Evolutionary conservation across 1,284 basidiomycete species (phyloP), one percentile per base, ranked within the genome.

Genomic region (Ustilago sp.): DNA sequence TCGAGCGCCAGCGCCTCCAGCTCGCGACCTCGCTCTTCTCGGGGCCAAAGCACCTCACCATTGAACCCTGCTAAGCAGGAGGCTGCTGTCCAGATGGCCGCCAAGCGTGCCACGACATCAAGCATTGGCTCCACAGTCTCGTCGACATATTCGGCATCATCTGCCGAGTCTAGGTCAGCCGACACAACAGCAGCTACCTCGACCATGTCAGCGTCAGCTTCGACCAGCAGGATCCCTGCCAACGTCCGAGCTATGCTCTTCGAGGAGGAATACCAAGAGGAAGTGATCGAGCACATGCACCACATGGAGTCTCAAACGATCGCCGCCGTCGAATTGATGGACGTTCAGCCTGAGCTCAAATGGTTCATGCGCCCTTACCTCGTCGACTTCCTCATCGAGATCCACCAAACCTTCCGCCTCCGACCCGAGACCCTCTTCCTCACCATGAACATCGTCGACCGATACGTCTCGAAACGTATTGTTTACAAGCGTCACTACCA

Each of bases 401-500:
- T 99, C 79, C 97, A 99, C 88, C 94, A 96, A 85, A 98, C 89
- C 91, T 86, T 86, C 74, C 79, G 95, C 51, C 91, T 99, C 48
- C 94, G 96, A 41, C 95, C 97, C 11, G 97, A 99, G 88, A 99
- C 97, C 2, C 90, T 99, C 69, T 99, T 98, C 88, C 93, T 99
- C 85, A 93, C 96, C 32, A 90, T 98, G 88, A 99, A 99, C 89
- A 96, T 99, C 86, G 92, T 99, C 86, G 97, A 99, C 88, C 94
- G 97, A 81, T 99, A 99, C 87, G 94, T 99, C 35, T 98, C 97
- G 59, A 94, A 95, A 81, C 93, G 97, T 52, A 93, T 99, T 79
- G 97, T 99, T 63, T 98, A 95, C 88, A 95, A 95, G 89, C 97
- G 97, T 87, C 97, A 99, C 88, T 99, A 98, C 87, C 97, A 99